Evolutionary conservation across 1,139 yeast species (phyloP), one percentile per base, ranked within the genome.

Genomic region (Taphrina confusa): DNA sequence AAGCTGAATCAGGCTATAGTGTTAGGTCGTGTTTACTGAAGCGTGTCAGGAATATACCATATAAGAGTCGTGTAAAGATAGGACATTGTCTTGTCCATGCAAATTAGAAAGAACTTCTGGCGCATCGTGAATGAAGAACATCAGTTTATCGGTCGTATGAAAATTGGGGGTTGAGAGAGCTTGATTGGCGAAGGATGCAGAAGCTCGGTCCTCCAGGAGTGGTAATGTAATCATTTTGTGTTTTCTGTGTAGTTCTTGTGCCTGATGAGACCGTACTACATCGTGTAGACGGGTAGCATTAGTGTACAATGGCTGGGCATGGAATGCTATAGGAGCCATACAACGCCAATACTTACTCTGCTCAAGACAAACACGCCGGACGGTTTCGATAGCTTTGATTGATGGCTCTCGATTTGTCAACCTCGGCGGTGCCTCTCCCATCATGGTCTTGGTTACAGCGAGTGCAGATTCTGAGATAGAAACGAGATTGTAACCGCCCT

Each of bases 401-500:
- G 83, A 83, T 1, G 95, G 95, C 74, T 74, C 1, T 79, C 73
- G 45, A 79, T 76, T 18, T 90, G 79, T 66, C 81, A 82, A 63
- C 87, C 95, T 31, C 6, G 58, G 51, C 0, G 98, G 97, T 3
- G 97, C 95, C 70, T 92, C 98, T 2, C 98, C 98, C 31, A 94
- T 80, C 55, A 94, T 76, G 0, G 88, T 94, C 70, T 90, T 90
- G 6, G 97, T 87, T 1, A 92, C 97, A 0, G 95, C 94, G 57
- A 92, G 75, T 0, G 98, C 98, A 66, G 95, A 86, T 55, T 82
- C 83, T 37, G 96, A 88, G 66, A 90, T 92, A 0, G 97, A 82
- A 67, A 90, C 96, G 63, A 94, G 77, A 70, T 90, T 92, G 71
- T 94, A 94, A 0, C 99, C 99, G 65, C 99, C 98, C 44, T 47